phyloP scores from a whole-genome alignment of 2,329 filamentous ascomycete species.

The Pyricularia pennisetigena region DNA sequence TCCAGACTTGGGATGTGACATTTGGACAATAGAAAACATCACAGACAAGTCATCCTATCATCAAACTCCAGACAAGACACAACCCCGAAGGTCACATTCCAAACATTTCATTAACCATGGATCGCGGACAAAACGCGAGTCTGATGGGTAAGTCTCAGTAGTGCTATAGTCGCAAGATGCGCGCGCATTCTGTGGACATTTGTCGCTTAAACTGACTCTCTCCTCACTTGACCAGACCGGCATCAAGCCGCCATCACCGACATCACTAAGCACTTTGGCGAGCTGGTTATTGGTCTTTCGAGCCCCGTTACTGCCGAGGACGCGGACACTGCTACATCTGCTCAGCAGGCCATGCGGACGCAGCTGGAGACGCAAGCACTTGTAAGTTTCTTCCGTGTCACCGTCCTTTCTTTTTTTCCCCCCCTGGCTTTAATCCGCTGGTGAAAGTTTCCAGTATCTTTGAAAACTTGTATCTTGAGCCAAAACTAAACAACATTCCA shows the following conservation, averaged over 20 bases:
- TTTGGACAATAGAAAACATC: not conserved
- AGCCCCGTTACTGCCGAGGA: slow-evolving; percentile 21
- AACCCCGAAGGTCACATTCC: not conserved
- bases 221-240: slow-evolving; percentile 24
- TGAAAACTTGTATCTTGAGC: not conserved
- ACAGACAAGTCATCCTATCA: not conserved
- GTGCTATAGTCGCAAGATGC: not conserved
- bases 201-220: not conserved
- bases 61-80: not conserved
- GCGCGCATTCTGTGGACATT: not conserved
- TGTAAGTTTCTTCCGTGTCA: slow-evolving; percentile 14
- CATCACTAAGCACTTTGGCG: slow-evolving; percentile 32
- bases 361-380: slow-evolving; percentile 25
- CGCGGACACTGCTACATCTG: slow-evolving; percentile 25
- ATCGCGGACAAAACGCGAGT: slow-evolving; percentile 12
- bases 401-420: not conserved
- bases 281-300: slow-evolving; percentile 28
- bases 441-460: not conserved
- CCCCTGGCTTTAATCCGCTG: not conserved
- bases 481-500: slow-evolving; percentile 9
- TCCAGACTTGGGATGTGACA: not conserved
- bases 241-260: slow-evolving; percentile 33
- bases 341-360: slow-evolving; percentile 28
- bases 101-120: slow-evolving; percentile 7
- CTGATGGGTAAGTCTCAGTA: slow-evolving; percentile 10